A percentile compares a stretch with the other conserved stretches of the same genome.
phyloP scores from a whole-genome alignment of 1,284 basidiomycete genomes.

The Coriolopsis trogii region DNA sequence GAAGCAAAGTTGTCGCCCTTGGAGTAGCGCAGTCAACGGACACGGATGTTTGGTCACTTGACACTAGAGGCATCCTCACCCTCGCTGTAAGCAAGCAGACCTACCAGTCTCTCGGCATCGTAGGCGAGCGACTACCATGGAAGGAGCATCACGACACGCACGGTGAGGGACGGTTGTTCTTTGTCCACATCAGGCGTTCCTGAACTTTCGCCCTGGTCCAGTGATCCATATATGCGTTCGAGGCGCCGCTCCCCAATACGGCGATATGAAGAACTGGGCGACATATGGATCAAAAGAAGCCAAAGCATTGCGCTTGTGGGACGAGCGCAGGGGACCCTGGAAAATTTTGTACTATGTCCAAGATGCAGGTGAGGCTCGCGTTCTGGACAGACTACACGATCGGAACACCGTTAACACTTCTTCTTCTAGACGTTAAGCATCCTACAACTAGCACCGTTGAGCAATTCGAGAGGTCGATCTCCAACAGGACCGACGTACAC shows the following conservation, averaged over 20 bases:
- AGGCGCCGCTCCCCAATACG: slow-evolving; percentile 29
- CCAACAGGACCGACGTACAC: slow-evolving; percentile 27
- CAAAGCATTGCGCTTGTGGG: slow-evolving; percentile 35
- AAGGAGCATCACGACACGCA: slow-evolving; percentile 44
- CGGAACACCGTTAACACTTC: not conserved
- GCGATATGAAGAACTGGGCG: slow-evolving; percentile 31
- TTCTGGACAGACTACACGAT: not conserved
- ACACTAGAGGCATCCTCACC: slow-evolving; percentile 56
- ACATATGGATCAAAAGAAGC: slow-evolving; percentile 38
- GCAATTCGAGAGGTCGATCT: not conserved
- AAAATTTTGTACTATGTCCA: slow-evolving; percentile 41
- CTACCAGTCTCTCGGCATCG: slow-evolving; percentile 60
- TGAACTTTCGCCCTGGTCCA: not conserved
- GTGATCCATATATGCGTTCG: slow-evolving; percentile 5
- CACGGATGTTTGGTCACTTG: slow-evolving; percentile 68
- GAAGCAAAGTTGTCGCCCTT: slow-evolving; percentile 29
- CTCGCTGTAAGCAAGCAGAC: slow-evolving; percentile 55
- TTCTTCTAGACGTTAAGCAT: not conserved
- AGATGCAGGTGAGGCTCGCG: slow-evolving; percentile 9
- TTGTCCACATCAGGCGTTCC: not conserved
- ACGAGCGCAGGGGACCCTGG: slow-evolving; percentile 41
- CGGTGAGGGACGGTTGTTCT: slow-evolving; percentile 41
- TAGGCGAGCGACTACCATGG: slow-evolving; percentile 50
- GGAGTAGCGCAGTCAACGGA: slow-evolving; percentile 31
- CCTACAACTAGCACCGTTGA: not conserved